A percentile compares a stretch with the other conserved stretches of the same genome.
phyloP scores from a whole-genome alignment of 768 basidiomycete genomes.

The Boletellus sp. region DNA sequence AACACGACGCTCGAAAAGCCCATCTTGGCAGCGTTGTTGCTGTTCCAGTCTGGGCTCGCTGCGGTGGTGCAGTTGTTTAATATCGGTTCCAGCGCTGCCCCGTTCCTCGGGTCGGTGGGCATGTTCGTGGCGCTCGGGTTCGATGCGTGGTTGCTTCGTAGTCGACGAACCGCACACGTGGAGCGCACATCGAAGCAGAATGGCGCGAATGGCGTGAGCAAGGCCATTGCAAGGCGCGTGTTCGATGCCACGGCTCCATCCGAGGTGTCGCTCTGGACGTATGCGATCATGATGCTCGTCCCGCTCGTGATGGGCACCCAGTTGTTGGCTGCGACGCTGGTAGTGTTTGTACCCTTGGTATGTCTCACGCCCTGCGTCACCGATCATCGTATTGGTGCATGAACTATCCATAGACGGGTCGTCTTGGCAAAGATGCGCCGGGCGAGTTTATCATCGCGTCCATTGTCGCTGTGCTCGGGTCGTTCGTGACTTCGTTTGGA shows the following conservation, averaged over 20 bases:
- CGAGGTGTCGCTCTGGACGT: slow-evolving; percentile 54
- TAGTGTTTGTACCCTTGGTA: slow-evolving; percentile 89
- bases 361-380: slow-evolving; percentile 16
- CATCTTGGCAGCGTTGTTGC: slow-evolving; percentile 54
- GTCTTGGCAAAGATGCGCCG: slow-evolving; percentile 78
- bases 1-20: slow-evolving; percentile 52
- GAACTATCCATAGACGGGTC: slow-evolving; percentile 57
- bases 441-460: slow-evolving; percentile 86
- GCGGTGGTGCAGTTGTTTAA: slow-evolving; percentile 57
- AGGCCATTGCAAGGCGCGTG: background rate
- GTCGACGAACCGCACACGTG: slow-evolving; percentile 15
- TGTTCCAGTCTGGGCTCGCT: slow-evolving; percentile 57
- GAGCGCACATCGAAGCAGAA: background rate
- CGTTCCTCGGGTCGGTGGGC: slow-evolving; percentile 59
- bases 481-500: slow-evolving; percentile 55
- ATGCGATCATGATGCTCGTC: slow-evolving; percentile 55
- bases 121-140: slow-evolving; percentile 54
- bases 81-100: slow-evolving; percentile 74
- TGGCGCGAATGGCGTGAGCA: background rate
- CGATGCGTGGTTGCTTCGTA: slow-evolving; percentile 39
- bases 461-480: slow-evolving; percentile 56
- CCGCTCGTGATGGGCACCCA: slow-evolving; percentile 58
- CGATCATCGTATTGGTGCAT: slow-evolving; percentile 3
- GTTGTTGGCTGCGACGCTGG: slow-evolving; percentile 57
- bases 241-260: slow-evolving; percentile 16